A percentile compares a stretch with the other conserved stretches of the same genome.
These are phyloP conservation scores for Suhomyces vadensis DNA, from an alignment of 805 yeast genomes.

Conservation along the genomic window DNA sequence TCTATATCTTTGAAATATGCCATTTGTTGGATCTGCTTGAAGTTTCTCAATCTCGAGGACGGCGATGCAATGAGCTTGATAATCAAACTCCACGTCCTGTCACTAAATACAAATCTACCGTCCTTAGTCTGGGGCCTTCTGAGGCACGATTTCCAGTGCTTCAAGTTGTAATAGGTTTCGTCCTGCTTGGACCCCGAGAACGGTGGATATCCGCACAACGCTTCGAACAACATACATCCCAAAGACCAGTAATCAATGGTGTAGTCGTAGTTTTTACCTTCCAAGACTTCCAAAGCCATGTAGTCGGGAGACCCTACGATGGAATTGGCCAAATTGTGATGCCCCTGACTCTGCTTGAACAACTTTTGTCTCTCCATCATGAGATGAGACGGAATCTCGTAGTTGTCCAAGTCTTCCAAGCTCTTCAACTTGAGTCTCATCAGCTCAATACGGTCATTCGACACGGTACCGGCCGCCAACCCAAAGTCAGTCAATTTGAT, in stretches of 20 bases:
- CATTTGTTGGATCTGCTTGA: conserved; percentile 77
- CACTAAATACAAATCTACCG: conserved; percentile 90
- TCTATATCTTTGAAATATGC: conserved; percentile 77
- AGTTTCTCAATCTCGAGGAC: conserved; percentile 67
- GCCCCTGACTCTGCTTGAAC: conserved; percentile 78
- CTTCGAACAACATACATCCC: conserved; percentile 96
- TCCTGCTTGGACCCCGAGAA: conserved; percentile 91
- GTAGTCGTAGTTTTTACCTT: conserved; percentile 89
- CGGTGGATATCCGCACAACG: conserved; percentile 96
- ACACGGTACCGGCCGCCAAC: conserved; percentile 92
- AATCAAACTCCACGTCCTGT: conserved; percentile 92
- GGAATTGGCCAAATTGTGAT: conserved; percentile 86
- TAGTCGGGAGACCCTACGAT: conserved; percentile 98
- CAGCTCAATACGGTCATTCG: conserved; percentile 88
- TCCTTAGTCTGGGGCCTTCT: conserved; percentile 89
- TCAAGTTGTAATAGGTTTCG: conserved; percentile 90
- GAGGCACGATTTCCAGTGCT: conserved; percentile 87
- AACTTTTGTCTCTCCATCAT: conserved; percentile 84
- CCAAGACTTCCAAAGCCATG: conserved; percentile 96
- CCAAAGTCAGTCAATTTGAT: conserved; percentile 96
- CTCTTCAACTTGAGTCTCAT: conserved; percentile 70
- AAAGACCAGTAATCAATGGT: conserved; percentile 99
- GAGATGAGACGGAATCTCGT: conserved; percentile 64
- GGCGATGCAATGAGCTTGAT: conserved; percentile 80
- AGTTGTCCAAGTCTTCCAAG: conserved; percentile 64